Evolutionary conservation across 2,329 filamentous ascomycete genomes (phyloP).

Genomic region (Cryphonectria radicalis): DNA sequence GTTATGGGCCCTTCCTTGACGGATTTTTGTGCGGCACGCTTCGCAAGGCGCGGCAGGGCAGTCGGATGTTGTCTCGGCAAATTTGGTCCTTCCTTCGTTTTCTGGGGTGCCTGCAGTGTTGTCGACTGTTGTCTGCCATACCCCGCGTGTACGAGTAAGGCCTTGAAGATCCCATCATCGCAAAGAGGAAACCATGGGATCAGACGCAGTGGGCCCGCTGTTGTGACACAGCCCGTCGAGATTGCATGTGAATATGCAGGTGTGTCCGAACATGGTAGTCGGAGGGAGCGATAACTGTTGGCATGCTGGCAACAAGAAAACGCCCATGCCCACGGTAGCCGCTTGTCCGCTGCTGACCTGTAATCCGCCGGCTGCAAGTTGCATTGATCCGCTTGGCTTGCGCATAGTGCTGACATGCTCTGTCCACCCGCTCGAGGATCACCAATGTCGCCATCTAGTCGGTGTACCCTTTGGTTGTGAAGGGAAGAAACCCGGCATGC

Average conservation of each 20-base stretch:
- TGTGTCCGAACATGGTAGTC: conserved; percentile 2
- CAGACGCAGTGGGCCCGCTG: conserved; percentile 8
- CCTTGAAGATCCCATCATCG: background rate
- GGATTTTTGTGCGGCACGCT: conserved; percentile 11
- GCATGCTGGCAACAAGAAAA: background rate
- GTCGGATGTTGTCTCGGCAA: conserved; percentile 5
- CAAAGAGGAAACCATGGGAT: background rate
- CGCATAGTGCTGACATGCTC: conserved; percentile 15
- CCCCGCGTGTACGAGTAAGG: background rate
- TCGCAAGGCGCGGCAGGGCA: background rate
- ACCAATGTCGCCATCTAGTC: conserved; percentile 19
- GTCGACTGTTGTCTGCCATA: background rate
- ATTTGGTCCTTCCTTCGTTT: conserved; percentile 19
- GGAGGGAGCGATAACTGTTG: background rate
- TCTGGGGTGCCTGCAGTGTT: background rate
- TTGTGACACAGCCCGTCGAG: background rate
- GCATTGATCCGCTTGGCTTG: conserved; percentile 9
- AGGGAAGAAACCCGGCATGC: background rate
- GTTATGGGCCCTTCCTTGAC: background rate
- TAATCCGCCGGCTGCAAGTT: conserved; percentile 4
- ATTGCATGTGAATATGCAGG: conserved; percentile 27
- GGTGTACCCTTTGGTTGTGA: conserved; percentile 6
- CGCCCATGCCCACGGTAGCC: background rate
- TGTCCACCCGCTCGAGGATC: background rate
- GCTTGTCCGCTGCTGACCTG: background rate